phyloP scores from a whole-genome alignment of 2,329 filamentous ascomycete species.

The Stemphylium beticola region DNA sequence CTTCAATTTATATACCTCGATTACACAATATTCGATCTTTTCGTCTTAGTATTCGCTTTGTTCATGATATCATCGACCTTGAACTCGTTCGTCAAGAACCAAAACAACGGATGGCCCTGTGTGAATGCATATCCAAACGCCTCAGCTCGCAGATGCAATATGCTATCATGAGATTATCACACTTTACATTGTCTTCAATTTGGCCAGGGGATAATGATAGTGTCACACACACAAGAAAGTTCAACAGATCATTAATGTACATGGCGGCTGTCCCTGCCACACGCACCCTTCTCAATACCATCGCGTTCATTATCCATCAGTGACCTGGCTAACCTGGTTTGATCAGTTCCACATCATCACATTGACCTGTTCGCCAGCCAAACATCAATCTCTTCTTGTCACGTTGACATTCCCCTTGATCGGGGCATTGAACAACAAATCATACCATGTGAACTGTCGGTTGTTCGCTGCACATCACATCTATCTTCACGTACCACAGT shows the following conservation, averaged over 20 bases:
- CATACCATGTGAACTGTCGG: background rate
- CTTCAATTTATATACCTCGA: constrained; percentile 18
- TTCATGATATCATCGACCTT: background rate
- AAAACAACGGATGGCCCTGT: background rate
- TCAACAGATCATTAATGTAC: background rate
- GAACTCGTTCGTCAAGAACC: background rate
- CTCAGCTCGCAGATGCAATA: too few relatives aligned
- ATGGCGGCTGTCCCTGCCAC: background rate
- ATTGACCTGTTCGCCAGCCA: constrained; percentile 14
- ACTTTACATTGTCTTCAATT: too few relatives aligned
- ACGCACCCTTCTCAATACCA: background rate
- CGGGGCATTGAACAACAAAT: background rate
- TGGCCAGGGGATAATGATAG: too few relatives aligned
- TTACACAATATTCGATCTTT: background rate
- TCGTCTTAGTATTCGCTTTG: background rate
- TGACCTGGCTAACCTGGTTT: background rate
- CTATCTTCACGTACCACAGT: constrained; percentile 21
- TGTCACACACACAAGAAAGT: too few relatives aligned
- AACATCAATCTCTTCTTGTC: constrained; percentile 3
- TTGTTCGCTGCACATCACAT: constrained; percentile 17
- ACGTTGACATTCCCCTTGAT: background rate
- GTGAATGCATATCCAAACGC: constrained; percentile 3
- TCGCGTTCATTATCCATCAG: too few relatives aligned
- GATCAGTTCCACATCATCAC: background rate
- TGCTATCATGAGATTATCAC: background rate